These are phyloP conservation scores for Aspergillus costaricaensis DNA, from an alignment of 2,329 filamentous ascomycete genomes.

Conservation along the genomic window DNA sequence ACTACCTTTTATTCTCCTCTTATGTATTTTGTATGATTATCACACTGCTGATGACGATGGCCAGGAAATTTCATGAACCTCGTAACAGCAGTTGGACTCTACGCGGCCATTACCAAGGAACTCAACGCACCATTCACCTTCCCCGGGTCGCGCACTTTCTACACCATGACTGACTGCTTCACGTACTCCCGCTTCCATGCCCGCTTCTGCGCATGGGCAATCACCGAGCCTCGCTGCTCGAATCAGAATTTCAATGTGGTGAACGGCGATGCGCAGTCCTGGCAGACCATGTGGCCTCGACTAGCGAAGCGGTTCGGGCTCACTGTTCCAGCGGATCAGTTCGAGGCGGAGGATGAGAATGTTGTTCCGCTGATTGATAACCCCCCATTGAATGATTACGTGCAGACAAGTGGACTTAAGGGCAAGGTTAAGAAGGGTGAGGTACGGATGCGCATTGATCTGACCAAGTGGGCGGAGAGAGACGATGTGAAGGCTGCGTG, in stretches of 20 bases:
- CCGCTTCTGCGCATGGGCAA: constrained; percentile 41
- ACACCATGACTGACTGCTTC: constrained; percentile 37
- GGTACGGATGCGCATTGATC: not conserved
- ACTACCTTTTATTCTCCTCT: not conserved
- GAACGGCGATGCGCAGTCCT: constrained; percentile 43
- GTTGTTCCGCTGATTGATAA: not conserved
- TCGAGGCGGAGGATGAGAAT: not conserved
- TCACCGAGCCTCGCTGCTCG: constrained; percentile 29
- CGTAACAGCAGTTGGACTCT: constrained; percentile 44
- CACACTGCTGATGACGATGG: not conserved
- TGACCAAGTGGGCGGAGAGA: not conserved
- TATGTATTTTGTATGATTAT: not conserved
- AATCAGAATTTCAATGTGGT: constrained; percentile 48
- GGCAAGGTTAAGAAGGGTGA: not conserved
- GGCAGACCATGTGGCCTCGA: constrained; percentile 46
- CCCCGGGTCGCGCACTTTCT: constrained; percentile 37
- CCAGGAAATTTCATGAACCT: constrained; percentile 48
- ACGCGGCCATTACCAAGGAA: constrained; percentile 34
- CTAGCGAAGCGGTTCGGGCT: constrained; percentile 40
- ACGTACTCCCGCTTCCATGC: constrained; percentile 39
- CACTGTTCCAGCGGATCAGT: constrained; percentile 24
- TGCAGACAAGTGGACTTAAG: not conserved
- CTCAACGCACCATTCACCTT: constrained; percentile 36
- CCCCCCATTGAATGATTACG: not conserved
- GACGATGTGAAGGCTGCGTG: not conserved